A percentile compares a stretch with the other conserved stretches of the same genome.
phyloP scores from a whole-genome alignment of 129 eudicot genomes.

The Artemisia tridentata region DNA sequence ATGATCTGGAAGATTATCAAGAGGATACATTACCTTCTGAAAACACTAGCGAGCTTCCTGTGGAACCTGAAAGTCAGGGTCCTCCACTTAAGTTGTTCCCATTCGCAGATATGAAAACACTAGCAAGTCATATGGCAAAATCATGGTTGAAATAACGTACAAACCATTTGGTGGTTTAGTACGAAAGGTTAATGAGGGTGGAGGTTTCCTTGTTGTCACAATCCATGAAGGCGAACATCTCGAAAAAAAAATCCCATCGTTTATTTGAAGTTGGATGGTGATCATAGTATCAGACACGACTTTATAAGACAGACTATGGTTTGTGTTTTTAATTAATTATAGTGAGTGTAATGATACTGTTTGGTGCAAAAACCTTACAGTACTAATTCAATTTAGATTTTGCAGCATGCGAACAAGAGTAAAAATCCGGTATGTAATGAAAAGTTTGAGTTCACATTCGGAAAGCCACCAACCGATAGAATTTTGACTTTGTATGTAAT shows the following conservation, averaged over 20 bases:
- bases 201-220: neutral
- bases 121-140: constrained; percentile 18
- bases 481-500: too few species aligned
- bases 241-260: neutral
- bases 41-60: too few species aligned
- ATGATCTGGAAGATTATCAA: too few species aligned
- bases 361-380: too few species aligned
- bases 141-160: neutral
- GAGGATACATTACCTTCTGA: too few species aligned
- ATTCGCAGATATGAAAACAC: too few species aligned
- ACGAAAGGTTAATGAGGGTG: neutral
- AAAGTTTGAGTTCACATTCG: neutral
- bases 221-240: neutral
- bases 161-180: neutral
- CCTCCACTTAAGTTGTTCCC: too few species aligned
- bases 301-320: neutral
- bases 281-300: neutral
- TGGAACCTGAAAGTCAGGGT: too few species aligned
- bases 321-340: neutral
- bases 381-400: constrained; percentile 7
- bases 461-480: too few species aligned
- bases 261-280: neutral
- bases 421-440: constrained; percentile 75
- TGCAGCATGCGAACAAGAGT: constrained; percentile 48
- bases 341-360: too few species aligned